These are phyloP conservation scores for Globisporangium nunn DNA, from an alignment of 352 stramenopile genomes.

Conservation along the genomic window DNA sequence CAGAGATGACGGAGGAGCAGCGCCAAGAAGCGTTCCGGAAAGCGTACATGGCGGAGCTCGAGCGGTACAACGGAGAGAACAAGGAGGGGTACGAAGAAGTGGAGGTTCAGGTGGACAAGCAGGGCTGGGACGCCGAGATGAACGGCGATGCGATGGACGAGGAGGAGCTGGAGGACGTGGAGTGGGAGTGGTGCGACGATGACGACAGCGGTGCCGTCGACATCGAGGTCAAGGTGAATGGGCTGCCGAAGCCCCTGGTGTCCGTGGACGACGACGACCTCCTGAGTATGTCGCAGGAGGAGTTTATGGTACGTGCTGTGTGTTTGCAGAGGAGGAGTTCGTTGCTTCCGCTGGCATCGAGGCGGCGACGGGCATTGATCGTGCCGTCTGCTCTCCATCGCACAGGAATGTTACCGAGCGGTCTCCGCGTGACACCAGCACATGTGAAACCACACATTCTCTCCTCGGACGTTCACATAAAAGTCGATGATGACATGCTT, in stretches of 20 bases:
- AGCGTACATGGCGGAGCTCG: conserved; percentile 76
- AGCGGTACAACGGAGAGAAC: conserved; percentile 85
- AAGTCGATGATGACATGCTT: neutral
- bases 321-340: neutral
- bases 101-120: conserved; percentile 72
- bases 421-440: conserved; percentile 21
- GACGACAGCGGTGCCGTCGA: conserved; percentile 32
- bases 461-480: neutral
- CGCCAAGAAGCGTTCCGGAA: conserved; percentile 76
- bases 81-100: conserved; percentile 59
- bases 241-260: conserved; percentile 48
- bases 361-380: neutral
- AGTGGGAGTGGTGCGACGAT: conserved; percentile 84
- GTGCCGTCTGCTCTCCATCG: neutral
- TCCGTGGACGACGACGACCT: conserved; percentile 76
- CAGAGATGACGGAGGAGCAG: conserved; percentile 77
- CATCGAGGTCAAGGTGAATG: conserved; percentile 63
- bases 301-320: conserved; percentile 64
- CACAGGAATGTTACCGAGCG: conserved; percentile 66
- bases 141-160: conserved; percentile 65
- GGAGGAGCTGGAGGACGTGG: conserved; percentile 69
- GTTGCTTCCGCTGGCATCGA: neutral
- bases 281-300: conserved; percentile 74
- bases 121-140: conserved; percentile 83
- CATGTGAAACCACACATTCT: neutral